Evolutionary conservation across 345 rosid genomes (phyloP).

Genomic region (Moringa oleifera): DNA sequence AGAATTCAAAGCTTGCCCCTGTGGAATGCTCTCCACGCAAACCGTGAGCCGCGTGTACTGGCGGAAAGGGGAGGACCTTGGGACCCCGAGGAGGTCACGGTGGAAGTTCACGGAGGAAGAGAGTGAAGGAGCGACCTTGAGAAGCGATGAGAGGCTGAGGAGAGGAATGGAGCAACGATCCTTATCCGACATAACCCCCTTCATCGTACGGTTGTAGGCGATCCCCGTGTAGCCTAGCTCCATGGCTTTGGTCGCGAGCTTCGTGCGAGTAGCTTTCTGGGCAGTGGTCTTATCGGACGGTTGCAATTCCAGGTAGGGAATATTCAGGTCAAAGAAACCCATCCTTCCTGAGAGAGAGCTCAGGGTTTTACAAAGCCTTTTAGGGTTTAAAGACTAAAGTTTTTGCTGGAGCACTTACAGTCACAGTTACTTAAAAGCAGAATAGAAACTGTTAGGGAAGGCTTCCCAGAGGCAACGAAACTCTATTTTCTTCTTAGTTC

Average conservation of each 20-base stretch:
- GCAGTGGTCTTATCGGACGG: constrained; percentile 15
- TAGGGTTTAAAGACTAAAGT: too few relatives aligned
- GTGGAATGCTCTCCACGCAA: constrained; percentile 44
- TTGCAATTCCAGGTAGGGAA: constrained; percentile 36
- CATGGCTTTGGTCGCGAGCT: constrained; percentile 55
- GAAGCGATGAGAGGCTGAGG: constrained; percentile 59
- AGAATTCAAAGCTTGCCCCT: constrained; percentile 54
- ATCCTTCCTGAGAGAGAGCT: constrained; percentile 16
- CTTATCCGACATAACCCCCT: constrained; percentile 20
- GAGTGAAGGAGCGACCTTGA: constrained; percentile 50
- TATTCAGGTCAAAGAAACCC: constrained; percentile 79
- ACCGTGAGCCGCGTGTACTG: constrained; percentile 90
- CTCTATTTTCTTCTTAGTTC: too few relatives aligned
- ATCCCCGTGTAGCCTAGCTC: constrained; percentile 56
- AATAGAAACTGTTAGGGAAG: too few relatives aligned
- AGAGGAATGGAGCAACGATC: constrained; percentile 48
- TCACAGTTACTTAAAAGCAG: too few relatives aligned
- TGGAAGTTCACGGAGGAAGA: constrained; percentile 63
- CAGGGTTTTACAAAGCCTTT: too few relatives aligned
- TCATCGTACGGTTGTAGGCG: constrained; percentile 23
- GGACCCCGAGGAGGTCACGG: constrained; percentile 66
- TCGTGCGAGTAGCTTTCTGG: constrained; percentile 39
- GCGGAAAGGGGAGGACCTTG: constrained; percentile 62
- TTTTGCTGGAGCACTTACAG: too few relatives aligned
- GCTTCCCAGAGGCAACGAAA: too few relatives aligned